A percentile compares a stretch with the other conserved stretches of the same genome.
phyloP scores from a whole-genome alignment of 768 basidiomycete species.

The Russula sp. region DNA sequence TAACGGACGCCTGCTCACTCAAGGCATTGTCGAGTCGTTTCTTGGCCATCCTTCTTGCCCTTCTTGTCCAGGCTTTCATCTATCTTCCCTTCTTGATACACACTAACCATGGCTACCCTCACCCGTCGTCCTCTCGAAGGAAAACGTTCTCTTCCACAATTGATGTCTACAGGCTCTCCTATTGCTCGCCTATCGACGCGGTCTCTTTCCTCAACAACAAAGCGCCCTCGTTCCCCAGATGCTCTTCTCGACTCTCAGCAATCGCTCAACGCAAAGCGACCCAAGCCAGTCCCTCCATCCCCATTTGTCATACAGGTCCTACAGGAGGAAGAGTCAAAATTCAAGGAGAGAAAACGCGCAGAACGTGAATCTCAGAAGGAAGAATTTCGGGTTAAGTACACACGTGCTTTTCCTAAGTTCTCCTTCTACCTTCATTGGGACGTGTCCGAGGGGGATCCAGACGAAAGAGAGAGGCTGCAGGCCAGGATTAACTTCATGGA shows the following conservation, averaged over 20 bases:
- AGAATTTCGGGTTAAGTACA: conserved; percentile 21
- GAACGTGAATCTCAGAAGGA: conserved; percentile 22
- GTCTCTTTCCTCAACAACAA: conserved; percentile 12
- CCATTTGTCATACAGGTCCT: conserved; percentile 4
- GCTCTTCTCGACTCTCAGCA: conserved; percentile 17
- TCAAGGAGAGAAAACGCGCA: conserved; percentile 18
- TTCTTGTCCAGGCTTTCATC: neutral
- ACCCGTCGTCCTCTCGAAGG: conserved; percentile 20
- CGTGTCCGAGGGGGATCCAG: conserved; percentile 47
- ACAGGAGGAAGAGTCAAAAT: conserved; percentile 18
- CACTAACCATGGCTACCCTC: conserved; percentile 15
- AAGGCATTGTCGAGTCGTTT: conserved; percentile 2
- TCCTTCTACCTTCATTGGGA: conserved; percentile 71
- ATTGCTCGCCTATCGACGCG: conserved; percentile 6
- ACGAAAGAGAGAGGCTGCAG: conserved; percentile 38
- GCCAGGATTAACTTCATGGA: conserved; percentile 59
- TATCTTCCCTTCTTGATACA: neutral
- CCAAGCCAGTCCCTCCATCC: conserved; percentile 13
- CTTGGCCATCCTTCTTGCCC: conserved; percentile 4
- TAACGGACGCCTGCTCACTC: conserved; percentile 7
- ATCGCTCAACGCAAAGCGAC: conserved; percentile 18
- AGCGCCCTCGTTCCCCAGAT: conserved; percentile 22
- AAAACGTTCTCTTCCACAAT: conserved; percentile 21
- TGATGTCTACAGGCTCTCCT: conserved; percentile 16
- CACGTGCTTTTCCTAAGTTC: conserved; percentile 59